phyloP scores from a whole-genome alignment of 2,329 filamentous ascomycete genomes.

The Verticillium albo-atrum region DNA sequence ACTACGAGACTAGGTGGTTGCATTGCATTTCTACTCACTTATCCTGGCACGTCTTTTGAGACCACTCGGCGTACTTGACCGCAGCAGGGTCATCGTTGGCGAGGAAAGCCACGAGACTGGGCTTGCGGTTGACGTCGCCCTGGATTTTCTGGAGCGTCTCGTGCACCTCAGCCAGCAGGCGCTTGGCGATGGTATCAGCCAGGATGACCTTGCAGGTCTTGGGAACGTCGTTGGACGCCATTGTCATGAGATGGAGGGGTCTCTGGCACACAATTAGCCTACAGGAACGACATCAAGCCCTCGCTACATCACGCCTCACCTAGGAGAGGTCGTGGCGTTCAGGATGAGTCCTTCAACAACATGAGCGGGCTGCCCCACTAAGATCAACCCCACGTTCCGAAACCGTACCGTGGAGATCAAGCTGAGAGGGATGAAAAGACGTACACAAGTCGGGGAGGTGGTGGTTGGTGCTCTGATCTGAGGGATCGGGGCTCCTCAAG shows the following conservation, averaged over 20 bases:
- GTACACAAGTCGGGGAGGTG: background rate
- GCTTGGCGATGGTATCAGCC: slow-evolving; percentile 81
- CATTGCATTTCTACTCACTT: too few relatives aligned
- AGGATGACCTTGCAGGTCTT: slow-evolving; percentile 91
- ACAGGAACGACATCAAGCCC: background rate
- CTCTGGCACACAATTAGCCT: background rate
- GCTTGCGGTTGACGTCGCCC: slow-evolving; percentile 49
- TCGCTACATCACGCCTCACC: background rate
- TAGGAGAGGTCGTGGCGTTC: background rate
- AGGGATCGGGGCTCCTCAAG: background rate
- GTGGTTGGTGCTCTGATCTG: background rate
- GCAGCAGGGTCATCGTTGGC: slow-evolving; percentile 90
- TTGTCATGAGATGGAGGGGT: slow-evolving; percentile 10
- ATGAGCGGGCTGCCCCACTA: slow-evolving; percentile 1
- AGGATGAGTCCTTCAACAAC: background rate
- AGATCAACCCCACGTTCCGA: background rate
- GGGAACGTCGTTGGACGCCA: slow-evolving; percentile 40
- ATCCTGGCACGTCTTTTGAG: slow-evolving; percentile 90
- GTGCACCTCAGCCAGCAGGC: slow-evolving; percentile 71
- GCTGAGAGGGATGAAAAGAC: background rate
- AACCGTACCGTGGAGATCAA: background rate
- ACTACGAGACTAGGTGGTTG: background rate
- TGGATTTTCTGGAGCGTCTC: slow-evolving; percentile 69
- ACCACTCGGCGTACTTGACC: slow-evolving; percentile 93
- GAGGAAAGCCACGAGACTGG: slow-evolving; percentile 84